These are phyloP conservation scores for Ceratobasidium sp. DNA, from an alignment of 1,284 basidiomycete species.

Conservation along the genomic window DNA sequence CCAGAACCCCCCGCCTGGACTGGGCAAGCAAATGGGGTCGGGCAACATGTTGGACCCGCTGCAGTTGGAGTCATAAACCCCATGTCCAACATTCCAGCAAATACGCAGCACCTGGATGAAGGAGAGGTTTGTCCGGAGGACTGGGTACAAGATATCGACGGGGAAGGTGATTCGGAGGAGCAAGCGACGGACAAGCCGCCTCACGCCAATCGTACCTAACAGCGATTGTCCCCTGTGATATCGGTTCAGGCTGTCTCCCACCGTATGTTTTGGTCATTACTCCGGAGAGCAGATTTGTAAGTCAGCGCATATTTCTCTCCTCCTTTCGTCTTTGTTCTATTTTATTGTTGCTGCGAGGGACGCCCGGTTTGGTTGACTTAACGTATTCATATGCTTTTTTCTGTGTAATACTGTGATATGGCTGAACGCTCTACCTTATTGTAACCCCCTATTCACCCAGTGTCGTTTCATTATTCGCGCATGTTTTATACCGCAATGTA, in stretches of 20 bases:
- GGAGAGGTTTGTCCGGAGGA: slow-evolving; percentile 29
- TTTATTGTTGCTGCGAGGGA: slow-evolving; percentile 10
- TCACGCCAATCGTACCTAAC: background rate
- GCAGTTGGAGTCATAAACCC: background rate
- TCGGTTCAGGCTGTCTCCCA: background rate
- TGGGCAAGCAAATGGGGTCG: background rate
- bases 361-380: background rate
- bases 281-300: background rate
- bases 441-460: background rate
- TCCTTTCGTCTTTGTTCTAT: background rate
- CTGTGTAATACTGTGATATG: background rate
- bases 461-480: background rate
- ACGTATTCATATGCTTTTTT: slow-evolving; percentile 2
- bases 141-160: slow-evolving; percentile 37
- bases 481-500: slow-evolving; percentile 9
- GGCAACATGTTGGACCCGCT: background rate
- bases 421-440: slow-evolving; percentile 16
- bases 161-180: slow-evolving; percentile 17
- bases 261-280: background rate
- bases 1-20: background rate
- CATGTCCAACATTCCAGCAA: background rate
- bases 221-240: background rate
- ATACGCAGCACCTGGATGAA: background rate
- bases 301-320: background rate
- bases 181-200: background rate